Evolutionary conservation across 164 flowering plant species (phyloP).

Genomic region (Paratinospora sagittata): DNA sequence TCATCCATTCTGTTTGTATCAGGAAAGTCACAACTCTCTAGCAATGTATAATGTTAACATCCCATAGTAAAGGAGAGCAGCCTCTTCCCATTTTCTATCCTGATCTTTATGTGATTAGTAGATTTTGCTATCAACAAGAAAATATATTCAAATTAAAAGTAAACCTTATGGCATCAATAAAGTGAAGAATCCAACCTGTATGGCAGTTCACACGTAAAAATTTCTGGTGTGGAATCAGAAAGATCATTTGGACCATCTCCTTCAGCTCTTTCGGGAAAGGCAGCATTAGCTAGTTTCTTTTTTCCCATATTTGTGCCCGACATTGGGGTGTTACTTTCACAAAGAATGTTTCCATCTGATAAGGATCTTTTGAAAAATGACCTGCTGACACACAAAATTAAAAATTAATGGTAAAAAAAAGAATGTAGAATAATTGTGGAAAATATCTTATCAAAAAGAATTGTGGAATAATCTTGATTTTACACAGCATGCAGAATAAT

Average conservation of each 20-base stretch:
- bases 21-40: neutral
- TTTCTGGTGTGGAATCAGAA: conserved; percentile 66
- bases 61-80: neutral
- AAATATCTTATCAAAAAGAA: neutral
- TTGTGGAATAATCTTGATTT: neutral
- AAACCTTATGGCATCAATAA: neutral
- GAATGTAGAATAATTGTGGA: neutral
- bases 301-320: conserved; percentile 25
- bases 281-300: conserved; percentile 23
- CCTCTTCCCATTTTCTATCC: neutral
- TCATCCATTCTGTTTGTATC: neutral
- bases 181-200: conserved; percentile 39
- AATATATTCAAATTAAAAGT: neutral
- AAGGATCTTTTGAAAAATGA: conserved; percentile 68
- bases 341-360: conserved; percentile 77
- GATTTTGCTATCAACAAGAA: neutral
- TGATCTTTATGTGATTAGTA: neutral
- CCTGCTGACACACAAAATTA: conserved; percentile 31
- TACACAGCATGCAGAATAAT: neutral
- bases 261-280: conserved; percentile 29
- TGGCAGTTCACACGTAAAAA: conserved; percentile 52
- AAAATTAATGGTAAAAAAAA: neutral
- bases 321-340: conserved; percentile 41
- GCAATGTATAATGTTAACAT: neutral
- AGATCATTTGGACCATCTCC: conserved; percentile 34